Base-by-base conservation (phyloP, 305 asterid genomes). In the Fraxinus sp. region DNA sequence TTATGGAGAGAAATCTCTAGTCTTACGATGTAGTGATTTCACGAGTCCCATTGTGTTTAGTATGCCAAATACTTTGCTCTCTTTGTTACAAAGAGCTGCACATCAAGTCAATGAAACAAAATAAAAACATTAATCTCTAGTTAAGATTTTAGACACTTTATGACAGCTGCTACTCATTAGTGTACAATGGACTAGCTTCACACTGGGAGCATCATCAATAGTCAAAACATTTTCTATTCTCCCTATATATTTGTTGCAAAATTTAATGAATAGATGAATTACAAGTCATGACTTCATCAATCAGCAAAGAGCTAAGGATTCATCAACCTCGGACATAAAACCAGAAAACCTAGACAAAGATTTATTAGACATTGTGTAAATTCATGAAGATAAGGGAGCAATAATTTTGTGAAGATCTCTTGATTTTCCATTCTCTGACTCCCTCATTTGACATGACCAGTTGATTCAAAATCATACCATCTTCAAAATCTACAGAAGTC, bases 81-180 rank as follows among this genome's bases (percentile, higher is more conserved):
- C 95, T 90, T 91, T 95, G 90, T 94, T 95, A 90, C 98, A 95
- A 76, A 93, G 90, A 86, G 93, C 98, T 95, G 95, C 89, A 87
- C n/a, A 82, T 55, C 36, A 84, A 83, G 62, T 30, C 77, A 75
- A 77, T 32, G 39, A 35, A 39, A 74, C 4, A 46, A 71, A 32
- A 83, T 30, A 73, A 66, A 30, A 13, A 46, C 28, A 59, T 66
- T 66, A 33, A 78, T 32, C 20, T 32, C 28, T 70, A 71, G 20
- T 62, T 62, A 62, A 62, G 33, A 22, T 55, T 55, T n/a, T 22
- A 22, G 33, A 62, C 71, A 62, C 4, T 22, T 22, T 18, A 22
- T 64, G 16, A 64, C 26, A 64, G 72, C 35, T 64, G 35, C 16
- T 64, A 10, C 16, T 64, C 6, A 64, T 22, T 10, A 22, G 73